A percentile compares a stretch with the other conserved stretches of the same genome.
phyloP scores from a whole-genome alignment of 2,329 filamentous ascomycete genomes.

The Cladorrhinum sp. region DNA sequence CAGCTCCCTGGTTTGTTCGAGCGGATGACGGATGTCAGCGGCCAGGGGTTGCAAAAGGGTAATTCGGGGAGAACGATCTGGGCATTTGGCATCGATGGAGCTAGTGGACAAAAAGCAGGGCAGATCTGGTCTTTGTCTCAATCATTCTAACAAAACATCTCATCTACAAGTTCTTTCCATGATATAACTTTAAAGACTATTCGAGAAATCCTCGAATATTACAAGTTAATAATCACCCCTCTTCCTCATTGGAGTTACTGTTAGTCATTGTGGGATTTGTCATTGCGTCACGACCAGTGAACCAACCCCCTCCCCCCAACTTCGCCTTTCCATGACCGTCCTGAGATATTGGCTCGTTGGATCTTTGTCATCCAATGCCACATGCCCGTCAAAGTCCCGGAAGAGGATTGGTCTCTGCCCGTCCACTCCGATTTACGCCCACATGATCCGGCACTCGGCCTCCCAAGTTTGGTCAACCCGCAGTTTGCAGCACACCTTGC shows the following conservation, averaged over 20 bases:
- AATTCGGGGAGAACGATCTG: no score
- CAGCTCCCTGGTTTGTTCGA: not conserved
- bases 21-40: not conserved
- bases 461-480: not conserved
- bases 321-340: no score
- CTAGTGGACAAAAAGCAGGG: no score
- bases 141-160: not conserved
- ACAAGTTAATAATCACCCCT: no score
- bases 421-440: not conserved
- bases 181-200: no score
- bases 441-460: constrained; percentile 20
- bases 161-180: no score
- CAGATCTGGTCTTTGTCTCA: no score
- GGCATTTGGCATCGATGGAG: not conserved
- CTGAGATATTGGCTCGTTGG: no score
- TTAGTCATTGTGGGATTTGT: constrained; percentile 20
- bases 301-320: constrained; percentile 14
- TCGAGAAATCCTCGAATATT: no score
- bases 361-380: not conserved
- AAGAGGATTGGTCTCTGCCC: not conserved
- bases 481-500: not conserved
- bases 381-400: constrained; percentile 2
- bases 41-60: not conserved
- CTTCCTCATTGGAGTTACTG: not conserved
- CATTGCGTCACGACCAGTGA: constrained; percentile 22